phyloP scores from a whole-genome alignment of 257 asterid species.

The Asclepias syriaca region DNA sequence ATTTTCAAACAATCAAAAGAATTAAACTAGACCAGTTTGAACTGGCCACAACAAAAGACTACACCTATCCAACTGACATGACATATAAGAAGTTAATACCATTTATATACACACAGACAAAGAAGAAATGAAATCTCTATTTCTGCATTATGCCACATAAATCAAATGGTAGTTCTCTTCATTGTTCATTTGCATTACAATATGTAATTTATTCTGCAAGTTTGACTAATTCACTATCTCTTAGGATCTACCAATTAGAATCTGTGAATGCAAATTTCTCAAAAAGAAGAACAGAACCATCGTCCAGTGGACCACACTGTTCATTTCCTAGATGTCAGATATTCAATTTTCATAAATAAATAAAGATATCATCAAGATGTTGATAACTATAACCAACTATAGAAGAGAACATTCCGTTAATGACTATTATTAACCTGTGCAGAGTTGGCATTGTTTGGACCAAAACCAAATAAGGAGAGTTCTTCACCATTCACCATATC shows the following conservation, averaged over 20 bases:
- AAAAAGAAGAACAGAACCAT: background rate
- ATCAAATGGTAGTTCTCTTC: background rate
- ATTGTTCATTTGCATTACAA: background rate
- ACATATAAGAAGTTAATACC: background rate
- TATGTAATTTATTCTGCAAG: background rate
- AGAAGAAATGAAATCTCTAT: background rate
- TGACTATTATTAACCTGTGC: constrained; percentile 60
- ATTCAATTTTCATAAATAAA: background rate
- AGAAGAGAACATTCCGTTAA: constrained; percentile 17
- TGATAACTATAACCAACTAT: no score
- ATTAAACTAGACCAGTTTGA: no score
- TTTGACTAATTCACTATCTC: background rate
- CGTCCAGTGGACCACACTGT: background rate
- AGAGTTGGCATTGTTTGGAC: constrained; percentile 67
- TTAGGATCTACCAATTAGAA: background rate
- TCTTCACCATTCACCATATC: constrained; percentile 80
- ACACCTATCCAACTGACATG: background rate
- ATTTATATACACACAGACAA: background rate
- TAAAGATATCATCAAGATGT: constrained; percentile 3
- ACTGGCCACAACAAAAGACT: background rate
- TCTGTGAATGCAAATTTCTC: background rate
- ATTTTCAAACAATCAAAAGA: no score
- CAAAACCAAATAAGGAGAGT: constrained; percentile 72
- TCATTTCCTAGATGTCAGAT: background rate
- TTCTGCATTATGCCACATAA: background rate